Evolutionary conservation across 768 basidiomycete species (phyloP), one percentile per base, ranked within the genome.

Genomic region (Lactarius indigo): DNA sequence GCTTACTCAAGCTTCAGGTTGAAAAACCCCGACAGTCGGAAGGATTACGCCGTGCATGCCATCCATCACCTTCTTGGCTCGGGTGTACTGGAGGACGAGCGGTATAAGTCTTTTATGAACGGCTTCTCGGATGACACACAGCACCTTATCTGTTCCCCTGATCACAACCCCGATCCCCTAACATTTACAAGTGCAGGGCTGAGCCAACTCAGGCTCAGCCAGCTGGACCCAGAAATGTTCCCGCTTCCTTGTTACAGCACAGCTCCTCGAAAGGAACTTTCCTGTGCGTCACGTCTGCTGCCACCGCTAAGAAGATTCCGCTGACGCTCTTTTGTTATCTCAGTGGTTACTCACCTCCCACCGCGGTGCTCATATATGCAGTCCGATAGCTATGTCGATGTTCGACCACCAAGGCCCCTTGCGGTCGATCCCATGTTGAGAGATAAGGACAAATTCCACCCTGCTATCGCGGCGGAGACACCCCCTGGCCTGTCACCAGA

Each of bases 71-170:
- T 92, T 5, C 84, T 88, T 68, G 91, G 92, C 0, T 78, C 83
- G 0, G 83, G 79, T 15, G 91, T 97, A 10, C 74, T 92, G 39
- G 85, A 88, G 72, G 85, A 95, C 71, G 74, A 80, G 42, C 77
- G 83, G 59, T 96, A 96, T 75, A 81, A 83, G 67, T 73, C 78
- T 1, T 94, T 96, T 79, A 88, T 96, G 86, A 75, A 79, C 33
- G 79, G 80, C 0, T 94, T 95, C 71, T 82, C 84, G 3, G 72
- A 82, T 5, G 76, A 82, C 33, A 82, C 83, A 3, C 72, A 96
- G 92, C 94, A 97, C 70, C 69, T 92, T 4, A 78, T 97, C 26
- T 83, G 92, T 8, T 88, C 91, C 8, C 80, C 83, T 33, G 82
- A 85, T 66, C 79, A 88, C 65, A 78, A 79, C 47, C 75, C 85